A percentile compares a stretch with the other conserved stretches of the same genome.
phyloP scores from a whole-genome alignment of 805 yeast genomes.

The Torulaspora indica region DNA sequence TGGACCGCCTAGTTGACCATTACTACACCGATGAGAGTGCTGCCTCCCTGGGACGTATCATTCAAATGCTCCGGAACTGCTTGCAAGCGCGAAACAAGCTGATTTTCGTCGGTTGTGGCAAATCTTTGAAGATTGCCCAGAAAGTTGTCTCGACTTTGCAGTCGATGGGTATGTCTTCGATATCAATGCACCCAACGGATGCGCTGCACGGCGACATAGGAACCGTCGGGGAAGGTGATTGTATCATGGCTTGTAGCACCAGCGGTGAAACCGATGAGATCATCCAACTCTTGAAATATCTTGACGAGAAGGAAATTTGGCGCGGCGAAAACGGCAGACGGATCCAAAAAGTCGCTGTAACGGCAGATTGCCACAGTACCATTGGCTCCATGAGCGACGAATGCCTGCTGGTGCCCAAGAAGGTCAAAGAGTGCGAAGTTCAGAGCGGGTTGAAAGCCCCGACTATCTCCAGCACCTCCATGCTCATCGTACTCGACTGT shows the following conservation, averaged over 20 bases:
- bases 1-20: constrained; percentile 18
- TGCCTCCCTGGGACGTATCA: constrained; percentile 1
- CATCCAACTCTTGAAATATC: constrained; percentile 32
- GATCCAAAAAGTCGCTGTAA: constrained; percentile 14
- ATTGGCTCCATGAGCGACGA: constrained; percentile 36
- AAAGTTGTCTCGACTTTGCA: constrained; percentile 79
- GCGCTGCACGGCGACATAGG: constrained; percentile 92
- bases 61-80: constrained; percentile 26
- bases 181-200: constrained; percentile 72
- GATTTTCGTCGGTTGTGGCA: constrained; percentile 79
- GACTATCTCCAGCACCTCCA: constrained; percentile 74
- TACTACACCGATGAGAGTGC: constrained; percentile 11
- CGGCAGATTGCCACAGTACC: constrained; percentile 15
- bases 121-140: constrained; percentile 71
- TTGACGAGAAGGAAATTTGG: constrained; percentile 8
- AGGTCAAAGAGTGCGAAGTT: constrained; percentile 50
- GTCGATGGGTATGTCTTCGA: constrained; percentile 67
- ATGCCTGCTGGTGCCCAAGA: constrained; percentile 31
- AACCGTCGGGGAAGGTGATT: constrained; percentile 50
- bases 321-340: constrained; percentile 2
- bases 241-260: constrained; percentile 59
- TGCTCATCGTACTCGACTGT: constrained; percentile 74
- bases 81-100: constrained; percentile 55
- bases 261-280: constrained; percentile 85
- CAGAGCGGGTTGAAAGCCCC: constrained; percentile 85